phyloP scores from a whole-genome alignment of 176 grass and related monocot genomes.

The Oryza longistaminata region DNA sequence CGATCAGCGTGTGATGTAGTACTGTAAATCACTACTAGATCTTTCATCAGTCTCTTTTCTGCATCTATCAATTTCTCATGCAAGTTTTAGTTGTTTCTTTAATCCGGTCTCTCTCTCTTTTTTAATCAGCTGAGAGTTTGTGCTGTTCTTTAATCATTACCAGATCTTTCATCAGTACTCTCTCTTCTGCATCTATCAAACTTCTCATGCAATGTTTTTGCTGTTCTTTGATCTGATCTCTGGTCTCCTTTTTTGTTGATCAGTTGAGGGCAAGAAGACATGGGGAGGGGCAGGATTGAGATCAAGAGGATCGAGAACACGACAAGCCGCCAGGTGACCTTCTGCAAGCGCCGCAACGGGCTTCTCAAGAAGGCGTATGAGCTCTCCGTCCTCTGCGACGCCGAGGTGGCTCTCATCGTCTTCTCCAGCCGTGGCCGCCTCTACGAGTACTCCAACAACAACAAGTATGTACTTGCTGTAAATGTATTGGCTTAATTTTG shows the following conservation, averaged over 20 bases:
- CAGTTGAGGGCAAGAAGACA: constrained; percentile 25
- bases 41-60: too few species aligned
- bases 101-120: too few species aligned
- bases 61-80: too few species aligned
- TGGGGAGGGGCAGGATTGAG: constrained; percentile 77
- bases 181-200: not conserved
- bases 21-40: too few species aligned
- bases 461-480: constrained; percentile 46
- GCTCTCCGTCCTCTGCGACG: constrained; percentile 79
- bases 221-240: not conserved
- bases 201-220: not conserved
- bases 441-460: constrained; percentile 98
- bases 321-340: constrained; percentile 79
- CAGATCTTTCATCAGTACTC: not conserved
- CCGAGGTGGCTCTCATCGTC: constrained; percentile 77
- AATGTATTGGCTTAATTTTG: not conserved
- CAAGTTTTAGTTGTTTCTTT: too few species aligned
- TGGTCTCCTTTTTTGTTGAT: not conserved
- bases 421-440: constrained; percentile 93
- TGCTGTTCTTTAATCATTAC: not conserved
- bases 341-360: constrained; percentile 79
- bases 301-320: constrained; percentile 89
- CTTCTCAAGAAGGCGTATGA: constrained; percentile 89
- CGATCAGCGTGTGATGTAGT: not conserved
- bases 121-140: too few species aligned